phyloP scores from a whole-genome alignment of 140 eudicot genomes.

The Bidens hawaiensis region DNA sequence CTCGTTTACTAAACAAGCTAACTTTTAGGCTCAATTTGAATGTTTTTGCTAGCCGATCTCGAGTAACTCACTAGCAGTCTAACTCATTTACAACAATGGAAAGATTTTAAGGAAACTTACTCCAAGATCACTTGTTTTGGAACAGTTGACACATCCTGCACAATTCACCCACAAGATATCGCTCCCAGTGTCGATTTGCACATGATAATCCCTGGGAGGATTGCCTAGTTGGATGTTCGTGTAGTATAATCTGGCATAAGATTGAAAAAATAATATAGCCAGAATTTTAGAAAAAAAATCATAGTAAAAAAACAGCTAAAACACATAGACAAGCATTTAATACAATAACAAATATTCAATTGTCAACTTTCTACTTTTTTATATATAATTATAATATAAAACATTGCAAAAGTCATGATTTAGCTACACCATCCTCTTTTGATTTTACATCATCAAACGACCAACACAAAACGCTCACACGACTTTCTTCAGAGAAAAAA shows the following conservation, averaged over 20 bases:
- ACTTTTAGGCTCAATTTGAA: no score
- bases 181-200: constrained; percentile 94
- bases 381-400: background rate
- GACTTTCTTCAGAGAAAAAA: no score
- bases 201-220: constrained; percentile 67
- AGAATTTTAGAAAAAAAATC: background rate
- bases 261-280: constrained; percentile 12
- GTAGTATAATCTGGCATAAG: constrained; percentile 77
- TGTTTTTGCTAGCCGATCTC: no score
- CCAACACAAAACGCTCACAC: no score
- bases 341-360: background rate
- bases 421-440: no score
- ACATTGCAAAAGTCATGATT: background rate
- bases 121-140: constrained; percentile 62
- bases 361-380: no score
- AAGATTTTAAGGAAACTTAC: constrained; percentile 44
- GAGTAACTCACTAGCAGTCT: no score
- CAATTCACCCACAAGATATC: constrained; percentile 90
- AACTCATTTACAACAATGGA: no score
- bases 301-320: background rate
- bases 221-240: constrained; percentile 71
- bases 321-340: background rate
- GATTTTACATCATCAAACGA: no score
- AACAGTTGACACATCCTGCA: constrained; percentile 66
- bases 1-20: no score